Evolutionary conservation across 441 rosid genomes (phyloP), one percentile per base, ranked within the genome.

Genomic region (Croton setiger): DNA sequence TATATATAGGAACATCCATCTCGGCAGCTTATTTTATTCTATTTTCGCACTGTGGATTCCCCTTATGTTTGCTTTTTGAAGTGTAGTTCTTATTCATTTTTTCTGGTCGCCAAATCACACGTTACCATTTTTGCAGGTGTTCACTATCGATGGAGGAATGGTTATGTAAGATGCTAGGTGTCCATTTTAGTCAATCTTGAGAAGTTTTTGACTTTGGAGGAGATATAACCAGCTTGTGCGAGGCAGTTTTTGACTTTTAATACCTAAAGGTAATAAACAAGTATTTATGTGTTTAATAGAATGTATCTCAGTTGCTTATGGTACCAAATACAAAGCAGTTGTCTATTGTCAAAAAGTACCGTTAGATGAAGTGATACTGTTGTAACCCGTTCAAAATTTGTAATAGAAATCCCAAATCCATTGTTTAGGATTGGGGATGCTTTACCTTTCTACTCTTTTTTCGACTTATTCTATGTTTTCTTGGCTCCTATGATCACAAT

Each of bases 61-160:
- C 43, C 43, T 39, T 39, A 7, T 39, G 8, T 39, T 39, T 47
- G 55, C 7, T 63, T 39, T n/a, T n/a, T n/a, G n/a, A 63, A 31
- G 37, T 23, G 14, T 2, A 15, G 67, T 12, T 2, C n/a, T 11
- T 3, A 11, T 27, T 44, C 12, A 5, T 20, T 54, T 56, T 39
- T 36, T 39, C 3, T 53, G 66, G 33, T 35, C 58, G 7, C 70
- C 51, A 27, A 78, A 35, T 37, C 36, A 10, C 44, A 41, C 68
- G 7, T 43, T 52, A 15, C 73, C 58, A 55, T 39, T 64, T 51
- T 71, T 68, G 82, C 92, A 93, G 98, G 88, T 80, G 39, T 76
- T 90, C 54, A 84, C 97, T 64, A 88, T 94, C 51, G 98, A 94
- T 66, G 98, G 98, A 65, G 98, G 98, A 60, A 91, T 94, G 88